phyloP scores from a whole-genome alignment of 805 yeast genomes.

The Yarrowia phangngaensis region DNA sequence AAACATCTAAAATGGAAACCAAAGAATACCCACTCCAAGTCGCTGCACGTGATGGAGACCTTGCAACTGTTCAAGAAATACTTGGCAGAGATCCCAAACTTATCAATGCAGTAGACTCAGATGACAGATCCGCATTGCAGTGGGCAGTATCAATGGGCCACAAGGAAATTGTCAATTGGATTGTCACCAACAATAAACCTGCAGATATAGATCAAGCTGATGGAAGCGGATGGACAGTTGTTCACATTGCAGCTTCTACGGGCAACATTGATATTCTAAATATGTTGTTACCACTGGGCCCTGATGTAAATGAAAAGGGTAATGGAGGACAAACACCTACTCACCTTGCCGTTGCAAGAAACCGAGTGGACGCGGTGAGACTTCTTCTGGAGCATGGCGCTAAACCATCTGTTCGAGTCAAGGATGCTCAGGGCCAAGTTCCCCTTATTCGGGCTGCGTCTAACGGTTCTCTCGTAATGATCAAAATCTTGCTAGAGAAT shows the following conservation, averaged over 20 bases:
- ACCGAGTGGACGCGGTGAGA: conserved; percentile 52
- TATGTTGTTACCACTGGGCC: conserved; percentile 44
- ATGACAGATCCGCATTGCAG: conserved; percentile 75
- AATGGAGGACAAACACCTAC: conserved; percentile 68
- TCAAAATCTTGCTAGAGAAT: conserved; percentile 50
- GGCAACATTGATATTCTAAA: conserved; percentile 58
- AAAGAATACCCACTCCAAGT: conserved; percentile 35
- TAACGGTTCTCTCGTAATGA: conserved; percentile 59
- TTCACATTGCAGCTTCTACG: conserved; percentile 75
- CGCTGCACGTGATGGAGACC: conserved; percentile 63
- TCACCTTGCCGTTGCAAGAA: conserved; percentile 73
- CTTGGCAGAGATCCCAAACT: conserved; percentile 50
- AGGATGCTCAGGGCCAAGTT: conserved; percentile 62
- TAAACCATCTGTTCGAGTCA: conserved; percentile 49
- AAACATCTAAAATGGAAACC: conserved; percentile 12
- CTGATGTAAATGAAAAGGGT: conserved; percentile 61
- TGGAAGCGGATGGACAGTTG: conserved; percentile 81
- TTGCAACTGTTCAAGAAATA: conserved; percentile 49
- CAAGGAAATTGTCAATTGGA: conserved; percentile 47
- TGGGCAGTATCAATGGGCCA: conserved; percentile 79
- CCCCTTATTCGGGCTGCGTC: conserved; percentile 84
- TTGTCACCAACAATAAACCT: conserved; percentile 32
- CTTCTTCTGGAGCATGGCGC: conserved; percentile 57
- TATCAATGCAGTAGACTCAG: conserved; percentile 55
- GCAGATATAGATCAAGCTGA: conserved; percentile 70